phyloP scores from a whole-genome alignment of 2,329 filamentous ascomycete species.

The Penicillium sp. region DNA sequence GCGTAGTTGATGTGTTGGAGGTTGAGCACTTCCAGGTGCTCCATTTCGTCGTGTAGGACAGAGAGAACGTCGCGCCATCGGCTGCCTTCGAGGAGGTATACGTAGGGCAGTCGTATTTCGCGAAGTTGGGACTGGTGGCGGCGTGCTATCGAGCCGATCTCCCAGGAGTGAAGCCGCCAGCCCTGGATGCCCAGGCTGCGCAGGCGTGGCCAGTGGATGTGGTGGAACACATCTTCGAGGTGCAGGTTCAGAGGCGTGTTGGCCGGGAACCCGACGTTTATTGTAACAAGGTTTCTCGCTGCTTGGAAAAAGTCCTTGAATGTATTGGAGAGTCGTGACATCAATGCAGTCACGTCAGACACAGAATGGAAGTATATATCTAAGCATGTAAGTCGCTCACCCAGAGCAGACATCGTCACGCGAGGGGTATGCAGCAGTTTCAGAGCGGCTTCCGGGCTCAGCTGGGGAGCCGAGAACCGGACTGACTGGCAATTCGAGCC shows the following conservation, averaged over 20 bases:
- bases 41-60: slow-evolving; percentile 55
- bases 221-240: slow-evolving; percentile 60
- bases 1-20: slow-evolving; percentile 60
- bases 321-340: slow-evolving; percentile 54
- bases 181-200: slow-evolving; percentile 62
- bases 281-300: slow-evolving; percentile 57
- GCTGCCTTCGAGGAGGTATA: slow-evolving; percentile 58
- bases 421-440: slow-evolving; percentile 48
- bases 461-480: slow-evolving; percentile 60
- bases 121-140: slow-evolving; percentile 56
- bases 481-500: slow-evolving; percentile 54
- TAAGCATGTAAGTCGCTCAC: slow-evolving; percentile 56
- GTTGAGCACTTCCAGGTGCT: slow-evolving; percentile 58
- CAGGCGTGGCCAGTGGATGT: slow-evolving; percentile 58
- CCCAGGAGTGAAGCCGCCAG: slow-evolving; percentile 58
- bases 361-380: slow-evolving; percentile 62
- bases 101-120: slow-evolving; percentile 56
- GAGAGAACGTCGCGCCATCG: slow-evolving; percentile 59
- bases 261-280: slow-evolving; percentile 63
- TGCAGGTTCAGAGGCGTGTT: slow-evolving; percentile 54
- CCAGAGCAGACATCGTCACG: slow-evolving; percentile 48
- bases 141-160: slow-evolving; percentile 56
- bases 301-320: slow-evolving; percentile 57
- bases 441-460: slow-evolving; percentile 58
- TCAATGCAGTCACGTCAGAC: slow-evolving; percentile 53